Base-by-base conservation (phyloP, 169 alveolate species). In the Toxoplasma gondii region DNA sequence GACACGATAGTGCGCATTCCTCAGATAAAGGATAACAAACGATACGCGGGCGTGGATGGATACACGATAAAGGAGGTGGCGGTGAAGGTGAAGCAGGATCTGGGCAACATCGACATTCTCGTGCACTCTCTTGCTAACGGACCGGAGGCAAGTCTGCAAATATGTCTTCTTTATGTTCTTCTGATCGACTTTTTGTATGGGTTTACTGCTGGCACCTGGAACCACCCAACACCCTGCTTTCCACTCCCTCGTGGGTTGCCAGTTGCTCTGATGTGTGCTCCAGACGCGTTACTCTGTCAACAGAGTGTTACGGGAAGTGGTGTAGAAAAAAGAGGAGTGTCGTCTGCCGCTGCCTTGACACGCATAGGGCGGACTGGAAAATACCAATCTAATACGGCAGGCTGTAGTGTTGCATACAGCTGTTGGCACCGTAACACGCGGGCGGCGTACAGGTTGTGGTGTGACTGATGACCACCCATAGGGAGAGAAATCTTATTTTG, bases 81-180 rank as follows among this genome's bases (percentile, higher is more conserved):
- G 27, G 96, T 88, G 53, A 83, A 88, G 70, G 95, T 96, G 19
- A 91, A 92, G 93, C 64, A 54, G 19, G 96, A 94, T 53, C 93
- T 88, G 44, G 97, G 97, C n/a, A 87, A 93, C 58, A 96, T 97
- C 83, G 96, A 93, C 82, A 96, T 96, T 82, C 95, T 97, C 70
- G 98, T 97, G 88, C 98, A 97, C 90, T 95, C 98, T 45, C 94
- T 97, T 87, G 98, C 98, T 17, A 97, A 97, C 78, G 98, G 97
- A 12, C 97, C 97, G 38, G 98, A 97, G 95, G 98, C 49, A 29
- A 17, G 91, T 27, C 31, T 39, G 29, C 54, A 45, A 27, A 27
- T 24, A 16, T 64, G 4, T 12, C 41, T 78, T 19, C 0, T 78
- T 78, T 5, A 38, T 16, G 45, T 78, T 12, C 45, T 78, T 49